phyloP scores from a whole-genome alignment of 345 rosid genomes.

The Citrus australasica region DNA sequence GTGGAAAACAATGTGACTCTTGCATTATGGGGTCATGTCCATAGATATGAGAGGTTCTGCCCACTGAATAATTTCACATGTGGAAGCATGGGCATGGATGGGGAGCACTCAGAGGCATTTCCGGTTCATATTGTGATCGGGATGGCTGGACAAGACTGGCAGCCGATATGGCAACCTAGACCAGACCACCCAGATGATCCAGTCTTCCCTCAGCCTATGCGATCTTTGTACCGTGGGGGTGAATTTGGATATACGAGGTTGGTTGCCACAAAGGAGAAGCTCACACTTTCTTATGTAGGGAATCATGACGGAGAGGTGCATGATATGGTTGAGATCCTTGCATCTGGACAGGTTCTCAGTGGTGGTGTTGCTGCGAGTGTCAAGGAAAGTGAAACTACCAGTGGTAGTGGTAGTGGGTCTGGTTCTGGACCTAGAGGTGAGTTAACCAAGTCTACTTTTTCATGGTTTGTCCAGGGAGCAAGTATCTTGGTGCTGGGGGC shows the following conservation, averaged over 20 bases:
- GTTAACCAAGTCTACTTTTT: conserved; percentile 27
- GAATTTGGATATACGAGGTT: conserved; percentile 89
- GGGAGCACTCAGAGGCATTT: conserved; percentile 49
- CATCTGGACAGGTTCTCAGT: conserved; percentile 60
- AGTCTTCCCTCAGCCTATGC: conserved; percentile 68
- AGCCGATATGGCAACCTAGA: conserved; percentile 84
- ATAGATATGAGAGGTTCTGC: conserved; percentile 89
- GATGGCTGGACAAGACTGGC: conserved; percentile 96
- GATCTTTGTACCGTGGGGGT: conserved; percentile 82
- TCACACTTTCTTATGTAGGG: conserved; percentile 66
- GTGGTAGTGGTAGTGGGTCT: background rate
- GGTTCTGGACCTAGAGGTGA: conserved; percentile 12
- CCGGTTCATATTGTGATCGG: conserved; percentile 93
- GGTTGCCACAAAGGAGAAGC: conserved; percentile 76
- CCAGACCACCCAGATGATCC: conserved; percentile 58
- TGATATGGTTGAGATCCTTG: conserved; percentile 74
- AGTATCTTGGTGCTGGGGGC: conserved; percentile 67
- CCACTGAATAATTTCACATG: conserved; percentile 78
- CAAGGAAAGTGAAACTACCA: background rate
- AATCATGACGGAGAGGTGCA: conserved; percentile 90
- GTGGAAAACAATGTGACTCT: conserved; percentile 67
- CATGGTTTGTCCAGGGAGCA: conserved; percentile 60
- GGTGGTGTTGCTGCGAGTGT: conserved; percentile 23
- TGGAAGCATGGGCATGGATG: conserved; percentile 32
- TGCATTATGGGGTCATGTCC: conserved; percentile 96